A percentile compares a stretch with the other conserved stretches of the same genome.
These are phyloP conservation scores for Geotrichum ghanense DNA, from an alignment of 805 yeast genomes.

Conservation along the genomic window DNA sequence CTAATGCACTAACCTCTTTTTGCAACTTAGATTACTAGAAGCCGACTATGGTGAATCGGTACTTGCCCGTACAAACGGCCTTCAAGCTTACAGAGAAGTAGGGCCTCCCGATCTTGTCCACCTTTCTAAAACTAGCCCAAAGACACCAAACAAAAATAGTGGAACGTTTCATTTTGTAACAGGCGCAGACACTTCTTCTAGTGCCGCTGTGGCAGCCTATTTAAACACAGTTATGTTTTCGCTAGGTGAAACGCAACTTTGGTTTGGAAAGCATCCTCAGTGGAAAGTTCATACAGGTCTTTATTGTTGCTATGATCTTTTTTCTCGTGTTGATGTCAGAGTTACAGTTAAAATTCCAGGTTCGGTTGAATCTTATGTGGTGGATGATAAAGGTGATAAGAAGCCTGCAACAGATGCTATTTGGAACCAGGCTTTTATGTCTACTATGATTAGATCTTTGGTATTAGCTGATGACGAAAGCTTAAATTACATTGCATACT, in stretches of 20 bases:
- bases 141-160: conserved; percentile 33
- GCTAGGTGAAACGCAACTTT: conserved; percentile 46
- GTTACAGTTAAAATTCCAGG: conserved; percentile 50
- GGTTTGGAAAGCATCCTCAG: conserved; percentile 53
- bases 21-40: conserved; percentile 36
- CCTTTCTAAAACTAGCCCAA: conserved; percentile 31
- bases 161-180: conserved; percentile 45
- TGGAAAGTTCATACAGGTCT: conserved; percentile 34
- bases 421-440: conserved; percentile 42
- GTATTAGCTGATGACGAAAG: conserved; percentile 71
- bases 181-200: conserved; percentile 42
- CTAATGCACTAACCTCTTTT: conserved; percentile 2
- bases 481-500: conserved; percentile 65
- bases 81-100: conserved; percentile 37
- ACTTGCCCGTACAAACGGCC: conserved; percentile 33
- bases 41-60: conserved; percentile 41
- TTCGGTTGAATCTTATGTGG: conserved; percentile 27
- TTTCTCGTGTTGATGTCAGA: conserved; percentile 62
- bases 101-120: conserved; percentile 72
- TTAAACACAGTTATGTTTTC: conserved; percentile 35
- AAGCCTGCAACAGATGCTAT: conserved; percentile 20
- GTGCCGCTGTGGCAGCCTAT: conserved; percentile 46
- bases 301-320: conserved; percentile 54
- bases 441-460: conserved; percentile 66
- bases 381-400: conserved; percentile 30